Evolutionary conservation across 1,284 basidiomycete species (phyloP).

Genomic region (Lentinula novae-zelandiae): DNA sequence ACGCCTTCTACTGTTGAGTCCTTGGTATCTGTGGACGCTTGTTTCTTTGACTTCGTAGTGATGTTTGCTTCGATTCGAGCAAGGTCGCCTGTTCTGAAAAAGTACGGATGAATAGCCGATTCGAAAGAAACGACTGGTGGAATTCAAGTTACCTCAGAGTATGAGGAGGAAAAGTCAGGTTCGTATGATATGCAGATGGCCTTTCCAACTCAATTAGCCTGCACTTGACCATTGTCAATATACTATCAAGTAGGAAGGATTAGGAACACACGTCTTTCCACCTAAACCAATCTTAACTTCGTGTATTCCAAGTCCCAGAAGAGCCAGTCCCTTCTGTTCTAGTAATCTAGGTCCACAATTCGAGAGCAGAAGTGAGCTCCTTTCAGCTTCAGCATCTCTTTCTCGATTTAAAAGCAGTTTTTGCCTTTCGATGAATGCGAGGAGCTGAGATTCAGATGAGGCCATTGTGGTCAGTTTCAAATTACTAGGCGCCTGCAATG

Average conservation of each 20-base stretch:
- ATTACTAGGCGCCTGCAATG: background rate
- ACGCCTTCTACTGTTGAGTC: slow-evolving; percentile 63
- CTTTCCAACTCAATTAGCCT: slow-evolving; percentile 87
- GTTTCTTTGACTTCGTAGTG: slow-evolving; percentile 22
- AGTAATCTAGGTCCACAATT: slow-evolving; percentile 83
- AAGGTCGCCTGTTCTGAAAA: slow-evolving; percentile 68
- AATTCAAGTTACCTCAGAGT: slow-evolving; percentile 60
- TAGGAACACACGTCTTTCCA: slow-evolving; percentile 75
- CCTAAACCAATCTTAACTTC: slow-evolving; percentile 80
- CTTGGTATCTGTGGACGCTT: slow-evolving; percentile 47
- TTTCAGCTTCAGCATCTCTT: slow-evolving; percentile 79
- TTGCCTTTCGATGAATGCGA: slow-evolving; percentile 70
- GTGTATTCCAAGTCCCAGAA: slow-evolving; percentile 71
- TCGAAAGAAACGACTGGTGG: background rate
- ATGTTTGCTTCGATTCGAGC: slow-evolving; percentile 79
- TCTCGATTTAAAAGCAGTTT: slow-evolving; percentile 67
- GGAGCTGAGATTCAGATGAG: slow-evolving; percentile 2
- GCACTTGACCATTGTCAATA: slow-evolving; percentile 25
- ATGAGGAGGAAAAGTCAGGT: slow-evolving; percentile 77
- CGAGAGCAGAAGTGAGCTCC: slow-evolving; percentile 76
- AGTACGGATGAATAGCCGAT: background rate
- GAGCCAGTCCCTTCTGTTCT: slow-evolving; percentile 82
- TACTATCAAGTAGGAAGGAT: slow-evolving; percentile 13
- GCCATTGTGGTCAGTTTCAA: background rate
- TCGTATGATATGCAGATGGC: slow-evolving; percentile 76